A percentile compares a stretch with the other conserved stretches of the same genome.
Evolutionary conservation across 768 basidiomycete genomes (phyloP).

Genomic region (Tulasnella sp.): DNA sequence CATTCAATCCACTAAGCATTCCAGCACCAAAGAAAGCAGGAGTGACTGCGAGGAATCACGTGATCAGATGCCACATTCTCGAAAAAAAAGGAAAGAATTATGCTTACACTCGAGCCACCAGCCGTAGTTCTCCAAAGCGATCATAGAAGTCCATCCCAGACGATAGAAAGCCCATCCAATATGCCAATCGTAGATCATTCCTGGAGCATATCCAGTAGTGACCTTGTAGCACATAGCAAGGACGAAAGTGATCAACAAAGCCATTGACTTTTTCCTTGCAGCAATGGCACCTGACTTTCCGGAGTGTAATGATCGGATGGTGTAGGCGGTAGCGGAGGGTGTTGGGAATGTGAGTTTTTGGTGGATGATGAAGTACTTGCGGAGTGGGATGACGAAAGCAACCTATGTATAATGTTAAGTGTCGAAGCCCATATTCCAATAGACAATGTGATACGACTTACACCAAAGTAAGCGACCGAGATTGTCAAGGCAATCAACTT

Average conservation of each 20-base stretch:
- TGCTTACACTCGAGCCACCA: conserved; percentile 42
- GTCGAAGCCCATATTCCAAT: not conserved
- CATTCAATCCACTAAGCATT: conserved; percentile 19
- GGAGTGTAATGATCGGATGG: conserved; percentile 46
- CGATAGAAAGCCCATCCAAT: conserved; percentile 47
- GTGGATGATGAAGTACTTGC: conserved; percentile 48
- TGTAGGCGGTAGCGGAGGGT: conserved; percentile 51
- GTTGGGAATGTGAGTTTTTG: conserved; percentile 55
- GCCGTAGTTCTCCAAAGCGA: conserved; percentile 44
- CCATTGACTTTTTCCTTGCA: conserved; percentile 44
- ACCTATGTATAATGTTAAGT: conserved; percentile 18
- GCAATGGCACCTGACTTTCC: conserved; percentile 37
- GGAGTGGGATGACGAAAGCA: conserved; percentile 49
- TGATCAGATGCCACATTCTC: not conserved
- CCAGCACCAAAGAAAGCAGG: conserved; percentile 24
- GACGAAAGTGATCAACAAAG: conserved; percentile 37
- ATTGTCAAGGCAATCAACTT: conserved; percentile 43
- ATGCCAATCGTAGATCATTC: conserved; percentile 51
- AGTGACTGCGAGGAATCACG: conserved; percentile 14
- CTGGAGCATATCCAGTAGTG: conserved; percentile 46
- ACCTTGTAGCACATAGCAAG: conserved; percentile 41
- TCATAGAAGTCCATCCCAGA: conserved; percentile 47
- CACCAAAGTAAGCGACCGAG: conserved; percentile 45
- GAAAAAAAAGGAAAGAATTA: not conserved
- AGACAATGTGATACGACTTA: conserved; percentile 18